Percentiles rank a stretch among this genome's conserved stretches.
These are phyloP conservation scores for Diplodia mutila DNA, from an alignment of 2,329 filamentous ascomycete species.

Conservation along the genomic window DNA sequence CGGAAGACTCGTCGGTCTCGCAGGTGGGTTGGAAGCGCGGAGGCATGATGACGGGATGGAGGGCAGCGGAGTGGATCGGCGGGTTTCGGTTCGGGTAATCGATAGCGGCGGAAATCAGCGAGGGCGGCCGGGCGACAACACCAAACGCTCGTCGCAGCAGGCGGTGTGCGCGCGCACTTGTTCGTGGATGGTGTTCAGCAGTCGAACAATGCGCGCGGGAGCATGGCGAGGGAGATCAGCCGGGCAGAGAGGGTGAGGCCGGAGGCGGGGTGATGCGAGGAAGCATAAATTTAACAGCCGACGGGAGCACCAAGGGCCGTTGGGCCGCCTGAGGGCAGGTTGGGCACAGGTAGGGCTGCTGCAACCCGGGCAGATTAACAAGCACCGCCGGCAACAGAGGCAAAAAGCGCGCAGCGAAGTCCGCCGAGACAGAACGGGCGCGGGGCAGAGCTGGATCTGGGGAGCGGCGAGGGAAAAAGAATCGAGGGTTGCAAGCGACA, in stretches of 20 bases:
- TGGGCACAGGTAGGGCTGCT: constrained; percentile 22
- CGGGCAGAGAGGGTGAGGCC: constrained; percentile 3
- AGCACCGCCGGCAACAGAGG: not conserved
- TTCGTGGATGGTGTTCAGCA: constrained; percentile 4
- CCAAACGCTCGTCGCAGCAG: constrained; percentile 12
- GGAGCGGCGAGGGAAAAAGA: not conserved
- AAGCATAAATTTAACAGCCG: constrained; percentile 21
- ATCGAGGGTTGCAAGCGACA: not conserved
- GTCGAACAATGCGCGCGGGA: constrained; percentile 14
- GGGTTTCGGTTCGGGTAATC: constrained; percentile 23
- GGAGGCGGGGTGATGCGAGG: constrained; percentile 17
- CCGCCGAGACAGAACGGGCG: not conserved
- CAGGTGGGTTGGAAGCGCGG: not conserved
- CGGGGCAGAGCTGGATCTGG: constrained; percentile 13
- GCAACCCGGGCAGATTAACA: not conserved
- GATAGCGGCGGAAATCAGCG: constrained; percentile 14
- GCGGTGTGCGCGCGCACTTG: constrained; percentile 10
- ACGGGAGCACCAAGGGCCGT: constrained; percentile 15
- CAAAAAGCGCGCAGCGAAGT: constrained; percentile 11
- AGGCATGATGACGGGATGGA: constrained; percentile 5
- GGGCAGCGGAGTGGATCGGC: constrained; percentile 9
- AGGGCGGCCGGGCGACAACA: constrained; percentile 1
- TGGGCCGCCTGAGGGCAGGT: constrained; percentile 8
- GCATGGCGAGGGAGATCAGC: constrained; percentile 15
- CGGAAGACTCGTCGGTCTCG: constrained; percentile 15